Evolutionary conservation across 2,329 filamentous ascomycete species (phyloP).

Genomic region (Penicillium sp.): DNA sequence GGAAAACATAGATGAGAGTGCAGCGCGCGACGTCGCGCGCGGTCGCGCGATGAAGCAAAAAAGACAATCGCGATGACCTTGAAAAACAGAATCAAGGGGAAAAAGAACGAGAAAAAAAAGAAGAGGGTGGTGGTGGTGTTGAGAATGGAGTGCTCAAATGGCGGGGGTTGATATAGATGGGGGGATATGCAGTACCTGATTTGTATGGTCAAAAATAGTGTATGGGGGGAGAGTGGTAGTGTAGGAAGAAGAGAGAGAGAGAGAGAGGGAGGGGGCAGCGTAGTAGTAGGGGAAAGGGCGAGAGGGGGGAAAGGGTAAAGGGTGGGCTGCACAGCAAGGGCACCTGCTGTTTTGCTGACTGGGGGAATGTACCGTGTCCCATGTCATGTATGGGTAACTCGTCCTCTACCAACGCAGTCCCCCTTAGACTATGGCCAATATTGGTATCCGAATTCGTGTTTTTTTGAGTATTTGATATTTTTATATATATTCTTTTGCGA

Average conservation of each 20-base stretch:
- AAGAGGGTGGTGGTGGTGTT: conserved; percentile 27
- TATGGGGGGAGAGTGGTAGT: conserved; percentile 34
- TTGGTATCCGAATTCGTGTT: not conserved
- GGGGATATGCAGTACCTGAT: conserved; percentile 39
- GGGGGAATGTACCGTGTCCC: conserved; percentile 21
- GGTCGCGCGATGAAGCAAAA: conserved; percentile 17
- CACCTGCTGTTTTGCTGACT: conserved; percentile 25
- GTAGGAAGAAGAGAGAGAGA: conserved; percentile 33
- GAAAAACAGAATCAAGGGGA: conserved; percentile 8
- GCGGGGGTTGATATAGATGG: conserved; percentile 33
- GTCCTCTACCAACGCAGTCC: not conserved
- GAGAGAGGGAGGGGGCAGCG: conserved; percentile 31
- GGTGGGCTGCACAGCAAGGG: conserved; percentile 30
- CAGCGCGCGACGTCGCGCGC: conserved; percentile 9
- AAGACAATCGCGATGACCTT: conserved; percentile 6
- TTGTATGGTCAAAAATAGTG: conserved; percentile 32
- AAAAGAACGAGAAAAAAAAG: conserved; percentile 16
- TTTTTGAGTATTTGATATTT: not conserved
- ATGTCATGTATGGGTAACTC: conserved; percentile 1
- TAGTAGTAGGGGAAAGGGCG: conserved; percentile 33
- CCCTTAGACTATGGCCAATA: not conserved
- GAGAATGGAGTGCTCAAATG: conserved; percentile 19
- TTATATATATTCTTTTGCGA: too few species aligned
- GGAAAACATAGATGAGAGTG: conserved; percentile 2
- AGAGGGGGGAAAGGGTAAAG: conserved; percentile 19